Base-by-base conservation (phyloP, 768 basidiomycete species). In the Asterophora lycoperdoides region DNA sequence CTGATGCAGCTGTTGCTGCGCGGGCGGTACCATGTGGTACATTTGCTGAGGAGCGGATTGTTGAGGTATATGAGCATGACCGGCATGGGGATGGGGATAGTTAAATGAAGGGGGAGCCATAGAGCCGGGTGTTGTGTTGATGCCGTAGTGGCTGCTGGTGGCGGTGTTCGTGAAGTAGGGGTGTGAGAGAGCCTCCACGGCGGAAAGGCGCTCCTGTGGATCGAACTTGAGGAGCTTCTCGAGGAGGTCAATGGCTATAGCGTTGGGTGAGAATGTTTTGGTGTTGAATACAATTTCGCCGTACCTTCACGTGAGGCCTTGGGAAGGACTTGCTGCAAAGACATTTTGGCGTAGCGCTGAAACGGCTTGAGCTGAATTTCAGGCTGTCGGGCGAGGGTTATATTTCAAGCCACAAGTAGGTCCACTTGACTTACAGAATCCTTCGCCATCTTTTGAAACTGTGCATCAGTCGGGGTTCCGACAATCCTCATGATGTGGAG, bases 221-320 rank as follows among this genome's bases (percentile, higher is more conserved):
- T 98, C 96, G 61, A 98, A 99, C 61, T 97, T 93, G 40, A 99
- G 80, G 37, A 98, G 81, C 41, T 86, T 83, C 66, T 98, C 96
- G 37, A 99, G 83, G 2, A 98, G 79, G 67, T 97, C 93, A 63
- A 97, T 80, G 18, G 95, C 95, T 80, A 75, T 23, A 26, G 26
- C 48, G 20, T 42, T 39, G 47, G 51, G 6, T 23, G 23, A 3
- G 3, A 23, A 23, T 23, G 23, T 3, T 23, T 23, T 23, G 23
- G 23, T 6, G 23, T 23, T 23, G 23, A 6, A 23, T 23, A 23
- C 23, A 6, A 23, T 23, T 23, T 23, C 23, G 15, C 52, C 64
- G 37, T 57, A 88, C 91, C 92, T 68, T 86, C 86, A 15, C 86
- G 81, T 0, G 89, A 81, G 7, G 92, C 92, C 62, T 93, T 93